Percentiles rank a stretch among this genome's conserved stretches.
These are phyloP conservation scores for Silybum marianum DNA, from an alignment of 129 eudicot species.

Conservation along the genomic window DNA sequence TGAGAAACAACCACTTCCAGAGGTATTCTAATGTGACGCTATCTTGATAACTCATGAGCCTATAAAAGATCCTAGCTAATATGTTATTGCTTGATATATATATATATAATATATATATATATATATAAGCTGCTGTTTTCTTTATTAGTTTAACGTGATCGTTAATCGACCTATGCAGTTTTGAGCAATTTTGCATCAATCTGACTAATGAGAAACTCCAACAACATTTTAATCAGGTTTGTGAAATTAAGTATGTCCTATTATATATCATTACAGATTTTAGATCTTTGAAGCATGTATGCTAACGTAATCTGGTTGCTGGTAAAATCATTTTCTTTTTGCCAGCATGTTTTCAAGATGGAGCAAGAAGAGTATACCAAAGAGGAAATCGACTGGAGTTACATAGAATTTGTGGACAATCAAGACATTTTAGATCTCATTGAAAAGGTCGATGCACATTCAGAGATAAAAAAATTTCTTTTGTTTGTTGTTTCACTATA, in stretches of 20 bases:
- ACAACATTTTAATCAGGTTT: slow-evolving; percentile 97
- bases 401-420: slow-evolving; percentile 85
- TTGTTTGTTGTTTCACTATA: background rate
- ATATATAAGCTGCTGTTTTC: slow-evolving; percentile 1
- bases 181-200: slow-evolving; percentile 93
- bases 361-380: slow-evolving; percentile 89
- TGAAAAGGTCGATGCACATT: slow-evolving; percentile 62
- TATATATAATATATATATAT: background rate
- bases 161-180: slow-evolving; percentile 57
- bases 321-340: slow-evolving; percentile 17
- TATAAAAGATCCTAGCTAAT: slow-evolving; percentile 14
- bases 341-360: slow-evolving; percentile 98
- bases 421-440: slow-evolving; percentile 94
- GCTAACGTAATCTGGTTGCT: slow-evolving; percentile 12
- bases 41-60: background rate
- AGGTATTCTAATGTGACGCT: background rate
- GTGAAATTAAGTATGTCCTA: slow-evolving; percentile 9
- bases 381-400: slow-evolving; percentile 97
- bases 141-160: slow-evolving; percentile 17
- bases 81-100: slow-evolving; percentile 14
- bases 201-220: slow-evolving; percentile 94
- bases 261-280: background rate
- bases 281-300: slow-evolving; percentile 20
- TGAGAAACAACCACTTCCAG: background rate
- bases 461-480: background rate